Conservation (phyloP, 164 flowering plant genomes). For the Buxus sempervirens region DNA sequence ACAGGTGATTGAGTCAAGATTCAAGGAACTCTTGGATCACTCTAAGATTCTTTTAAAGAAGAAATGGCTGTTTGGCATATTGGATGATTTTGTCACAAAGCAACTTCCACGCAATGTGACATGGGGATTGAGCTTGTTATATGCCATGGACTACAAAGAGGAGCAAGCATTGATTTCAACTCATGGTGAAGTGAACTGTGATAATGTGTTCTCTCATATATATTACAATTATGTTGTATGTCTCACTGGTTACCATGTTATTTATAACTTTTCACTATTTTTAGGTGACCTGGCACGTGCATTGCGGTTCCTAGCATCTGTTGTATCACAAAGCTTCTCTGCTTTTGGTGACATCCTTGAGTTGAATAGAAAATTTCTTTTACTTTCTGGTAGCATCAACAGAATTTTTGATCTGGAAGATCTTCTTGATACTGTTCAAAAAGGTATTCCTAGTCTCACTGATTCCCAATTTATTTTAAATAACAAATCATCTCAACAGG, state of each 20-base stretch:
- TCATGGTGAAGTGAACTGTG: constrained; percentile 49
- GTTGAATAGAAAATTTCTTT: constrained; percentile 73
- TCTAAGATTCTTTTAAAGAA: constrained; percentile 66
- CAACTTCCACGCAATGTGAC: constrained; percentile 99
- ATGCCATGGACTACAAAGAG: constrained; percentile 91
- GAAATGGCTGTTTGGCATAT: constrained; percentile 83
- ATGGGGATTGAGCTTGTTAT: constrained; percentile 95
- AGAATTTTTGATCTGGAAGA: constrained; percentile 97
- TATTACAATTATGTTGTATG: not conserved
- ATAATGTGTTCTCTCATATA: not conserved
- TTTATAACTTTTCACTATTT: constrained; percentile 4
- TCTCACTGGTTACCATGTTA: too few relatives aligned
- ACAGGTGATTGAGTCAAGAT: constrained; percentile 91
- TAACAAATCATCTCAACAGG: too few relatives aligned
- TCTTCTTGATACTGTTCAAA: constrained; percentile 76
- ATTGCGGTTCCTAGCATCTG: constrained; percentile 91
- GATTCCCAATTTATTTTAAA: too few relatives aligned
- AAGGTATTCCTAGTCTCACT: too few relatives aligned
- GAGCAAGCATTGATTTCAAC: constrained; percentile 72
- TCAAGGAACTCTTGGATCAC: constrained; percentile 72
- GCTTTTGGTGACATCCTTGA: constrained; percentile 99
- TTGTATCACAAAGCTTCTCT: constrained; percentile 97
- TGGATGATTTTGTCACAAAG: constrained; percentile 93
- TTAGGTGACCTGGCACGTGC: constrained; percentile 98
- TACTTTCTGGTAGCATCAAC: constrained; percentile 91